Percentiles rank a stretch among this genome's conserved stretches.
phyloP scores from a whole-genome alignment of 2,329 filamentous ascomycete genomes.

The Laburnicola sp. region DNA sequence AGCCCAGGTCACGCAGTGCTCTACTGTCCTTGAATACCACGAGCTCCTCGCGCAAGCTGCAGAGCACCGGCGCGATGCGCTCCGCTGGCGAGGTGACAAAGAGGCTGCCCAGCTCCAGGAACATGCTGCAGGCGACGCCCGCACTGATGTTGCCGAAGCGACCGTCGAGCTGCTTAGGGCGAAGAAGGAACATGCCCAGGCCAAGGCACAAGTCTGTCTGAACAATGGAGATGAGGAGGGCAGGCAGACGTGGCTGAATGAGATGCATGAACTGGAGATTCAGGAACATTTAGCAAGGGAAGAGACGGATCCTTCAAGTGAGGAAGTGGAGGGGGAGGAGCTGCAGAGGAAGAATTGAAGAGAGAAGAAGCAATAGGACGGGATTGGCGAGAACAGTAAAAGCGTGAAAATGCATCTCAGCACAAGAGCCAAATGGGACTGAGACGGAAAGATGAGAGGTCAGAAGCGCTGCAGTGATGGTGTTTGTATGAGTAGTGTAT shows the following conservation, averaged over 20 bases:
- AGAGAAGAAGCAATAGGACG: too few species aligned
- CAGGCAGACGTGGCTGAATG: background rate
- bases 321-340: background rate
- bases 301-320: background rate
- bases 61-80: conserved; percentile 14
- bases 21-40: background rate
- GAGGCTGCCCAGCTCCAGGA: conserved; percentile 5
- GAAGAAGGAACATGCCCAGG: conserved; percentile 1
- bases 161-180: conserved; percentile 6
- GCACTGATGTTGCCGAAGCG: conserved; percentile 6
- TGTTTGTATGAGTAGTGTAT: conserved; percentile 6
- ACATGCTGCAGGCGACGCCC: conserved; percentile 5
- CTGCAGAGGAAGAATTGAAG: background rate
- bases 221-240: background rate
- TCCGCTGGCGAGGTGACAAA: conserved; percentile 5
- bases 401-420: too few species aligned
- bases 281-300: background rate
- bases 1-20: background rate
- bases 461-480: background rate
- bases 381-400: too few species aligned
- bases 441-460: background rate
- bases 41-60: conserved; percentile 12
- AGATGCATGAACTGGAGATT: background rate
- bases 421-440: too few species aligned
- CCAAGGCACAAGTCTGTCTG: background rate